Evolutionary conservation across 306 rosid genomes (phyloP).

Genomic region (Comarum palustre): DNA sequence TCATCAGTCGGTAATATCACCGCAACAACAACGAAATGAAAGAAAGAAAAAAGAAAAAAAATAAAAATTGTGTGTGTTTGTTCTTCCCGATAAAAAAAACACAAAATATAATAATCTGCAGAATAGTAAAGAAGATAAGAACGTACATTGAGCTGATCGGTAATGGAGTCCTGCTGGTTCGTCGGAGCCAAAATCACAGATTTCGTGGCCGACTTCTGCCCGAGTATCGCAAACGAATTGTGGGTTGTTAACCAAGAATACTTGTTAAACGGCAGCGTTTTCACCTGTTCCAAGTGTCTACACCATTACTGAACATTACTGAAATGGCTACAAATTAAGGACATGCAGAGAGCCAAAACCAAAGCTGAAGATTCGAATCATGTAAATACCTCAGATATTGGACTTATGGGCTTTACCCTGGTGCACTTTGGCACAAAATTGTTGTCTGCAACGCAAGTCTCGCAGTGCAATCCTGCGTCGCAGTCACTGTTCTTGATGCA

Average conservation of each 20-base stretch:
- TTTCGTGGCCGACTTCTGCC: slow-evolving; percentile 63
- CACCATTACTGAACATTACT: neutral
- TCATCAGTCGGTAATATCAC: neutral
- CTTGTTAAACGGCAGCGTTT: slow-evolving; percentile 71
- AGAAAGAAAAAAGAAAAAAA: neutral
- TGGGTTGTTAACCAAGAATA: slow-evolving; percentile 90
- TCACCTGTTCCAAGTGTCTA: slow-evolving; percentile 43
- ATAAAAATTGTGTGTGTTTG: neutral
- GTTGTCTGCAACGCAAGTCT: slow-evolving; percentile 70
- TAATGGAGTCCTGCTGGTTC: slow-evolving; percentile 80
- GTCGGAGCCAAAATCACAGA: slow-evolving; percentile 58
- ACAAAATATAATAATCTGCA: neutral
- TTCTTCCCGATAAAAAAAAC: neutral
- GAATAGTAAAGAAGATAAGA: neutral
- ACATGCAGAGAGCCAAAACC: neutral
- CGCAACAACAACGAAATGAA: neutral
- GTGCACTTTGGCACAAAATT: slow-evolving; percentile 75
- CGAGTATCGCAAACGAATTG: slow-evolving; percentile 68
- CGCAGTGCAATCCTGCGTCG: slow-evolving; percentile 72
- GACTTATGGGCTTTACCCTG: slow-evolving; percentile 63
- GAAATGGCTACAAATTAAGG: neutral
- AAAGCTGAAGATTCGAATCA: neutral
- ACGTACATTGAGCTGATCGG: slow-evolving; percentile 77
- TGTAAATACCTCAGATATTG: slow-evolving; percentile 47
- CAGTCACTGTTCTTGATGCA: slow-evolving; percentile 57